Evolutionary conservation across 768 basidiomycete species (phyloP).

Genomic region (Cystobasidium tubakii): DNA sequence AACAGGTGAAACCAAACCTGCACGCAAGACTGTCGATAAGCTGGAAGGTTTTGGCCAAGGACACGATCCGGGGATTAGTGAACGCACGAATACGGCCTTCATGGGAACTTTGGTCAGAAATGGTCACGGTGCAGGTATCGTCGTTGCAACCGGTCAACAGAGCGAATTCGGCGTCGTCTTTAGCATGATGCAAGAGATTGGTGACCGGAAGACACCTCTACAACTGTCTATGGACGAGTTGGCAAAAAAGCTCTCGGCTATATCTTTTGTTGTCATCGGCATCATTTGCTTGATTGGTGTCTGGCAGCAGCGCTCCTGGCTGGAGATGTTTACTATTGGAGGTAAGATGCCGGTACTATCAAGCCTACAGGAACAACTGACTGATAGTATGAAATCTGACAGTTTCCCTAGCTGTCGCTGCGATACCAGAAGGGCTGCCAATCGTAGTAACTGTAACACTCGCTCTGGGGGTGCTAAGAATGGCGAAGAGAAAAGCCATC

Average conservation of each 20-base stretch:
- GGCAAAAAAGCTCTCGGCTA: conserved; percentile 77
- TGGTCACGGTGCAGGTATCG: conserved; percentile 77
- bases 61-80: conserved; percentile 59
- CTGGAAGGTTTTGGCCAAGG: conserved; percentile 55
- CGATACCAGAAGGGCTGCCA: conserved; percentile 91
- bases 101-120: conserved; percentile 94
- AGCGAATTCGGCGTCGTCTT: conserved; percentile 97
- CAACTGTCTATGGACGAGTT: conserved; percentile 95
- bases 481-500: conserved; percentile 91
- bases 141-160: conserved; percentile 74
- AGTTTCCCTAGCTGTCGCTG: conserved; percentile 97
- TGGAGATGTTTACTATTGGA: conserved; percentile 99
- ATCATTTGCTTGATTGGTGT: conserved; percentile 86
- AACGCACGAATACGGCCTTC: conserved; percentile 79
- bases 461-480: conserved; percentile 84
- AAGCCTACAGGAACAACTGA: conserved; percentile 40
- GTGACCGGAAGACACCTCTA: conserved; percentile 85
- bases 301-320: conserved; percentile 74
- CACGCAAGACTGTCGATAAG: conserved; percentile 61
- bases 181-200: conserved; percentile 93
- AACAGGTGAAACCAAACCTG: conserved; percentile 83
- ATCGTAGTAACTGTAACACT: conserved; percentile 97
- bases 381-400: conserved; percentile 7
- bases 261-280: conserved; percentile 92
- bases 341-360: conserved; percentile 56